Conservation (phyloP, 2,329 filamentous ascomycete species). For the Aspergillus sp. region DNA sequence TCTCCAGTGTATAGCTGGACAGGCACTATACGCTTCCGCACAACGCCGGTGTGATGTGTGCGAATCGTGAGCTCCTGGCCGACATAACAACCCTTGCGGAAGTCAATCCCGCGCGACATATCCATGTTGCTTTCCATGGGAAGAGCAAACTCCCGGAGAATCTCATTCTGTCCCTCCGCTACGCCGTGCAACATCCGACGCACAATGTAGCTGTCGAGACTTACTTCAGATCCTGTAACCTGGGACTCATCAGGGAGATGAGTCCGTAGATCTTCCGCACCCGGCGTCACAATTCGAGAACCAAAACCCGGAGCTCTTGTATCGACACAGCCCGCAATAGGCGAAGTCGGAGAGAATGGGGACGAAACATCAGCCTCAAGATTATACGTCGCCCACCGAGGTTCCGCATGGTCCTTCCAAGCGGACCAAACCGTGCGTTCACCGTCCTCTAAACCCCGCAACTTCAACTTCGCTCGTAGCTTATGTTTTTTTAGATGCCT, state of each 20-base stretch:
- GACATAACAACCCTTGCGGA: conserved; percentile 92
- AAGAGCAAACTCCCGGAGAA: conserved; percentile 62
- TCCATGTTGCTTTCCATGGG: conserved; percentile 90
- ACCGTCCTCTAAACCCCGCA: conserved; percentile 58
- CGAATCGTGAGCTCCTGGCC: conserved; percentile 95
- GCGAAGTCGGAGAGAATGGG: conserved; percentile 20
- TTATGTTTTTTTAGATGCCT: conserved; percentile 80
- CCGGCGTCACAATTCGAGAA: conserved; percentile 32
- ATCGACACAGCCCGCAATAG: conserved; percentile 31
- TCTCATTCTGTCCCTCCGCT: conserved; percentile 76
- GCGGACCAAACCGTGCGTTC: conserved; percentile 65
- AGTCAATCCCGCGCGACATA: conserved; percentile 77
- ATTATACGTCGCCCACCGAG: conserved; percentile 34
- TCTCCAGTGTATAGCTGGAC: conserved; percentile 60
- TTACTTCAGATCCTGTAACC: conserved; percentile 42
- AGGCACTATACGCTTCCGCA: conserved; percentile 82
- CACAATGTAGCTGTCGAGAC: conserved; percentile 60
- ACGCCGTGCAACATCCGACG: conserved; percentile 74
- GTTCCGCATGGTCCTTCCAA: conserved; percentile 55
- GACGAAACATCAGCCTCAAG: conserved; percentile 28
- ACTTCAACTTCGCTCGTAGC: conserved; percentile 68
- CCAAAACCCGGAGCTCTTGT: conserved; percentile 36
- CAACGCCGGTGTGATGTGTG: conserved; percentile 88
- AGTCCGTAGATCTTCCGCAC: conserved; percentile 25
- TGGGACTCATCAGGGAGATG: conserved; percentile 27